phyloP scores from a whole-genome alignment of 2,329 filamentous ascomycete genomes.

The Elsinoe arachidis region DNA sequence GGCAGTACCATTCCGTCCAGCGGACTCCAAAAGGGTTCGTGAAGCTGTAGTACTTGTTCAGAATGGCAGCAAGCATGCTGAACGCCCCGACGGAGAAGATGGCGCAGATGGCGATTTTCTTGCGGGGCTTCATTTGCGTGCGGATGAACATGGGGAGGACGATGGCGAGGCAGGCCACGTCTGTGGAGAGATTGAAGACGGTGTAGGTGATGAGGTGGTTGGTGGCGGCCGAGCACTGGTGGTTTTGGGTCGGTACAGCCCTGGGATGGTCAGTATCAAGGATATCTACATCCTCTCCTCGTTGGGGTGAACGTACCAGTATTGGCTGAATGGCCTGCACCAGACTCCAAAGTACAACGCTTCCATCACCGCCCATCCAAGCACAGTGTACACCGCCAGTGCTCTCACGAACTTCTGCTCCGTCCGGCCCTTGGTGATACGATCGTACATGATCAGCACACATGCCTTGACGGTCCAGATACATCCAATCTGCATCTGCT shows the following conservation, averaged over 20 bases:
- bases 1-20: slow-evolving; percentile 54
- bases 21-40: slow-evolving; percentile 45
- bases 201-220: slow-evolving; percentile 32
- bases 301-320: slow-evolving; percentile 25
- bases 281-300: background rate
- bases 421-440: slow-evolving; percentile 28
- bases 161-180: slow-evolving; percentile 37
- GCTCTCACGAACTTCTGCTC: slow-evolving; percentile 30
- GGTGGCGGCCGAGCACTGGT: slow-evolving; percentile 34
- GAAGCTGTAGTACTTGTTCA: slow-evolving; percentile 57
- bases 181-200: slow-evolving; percentile 38
- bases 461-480: slow-evolving; percentile 34
- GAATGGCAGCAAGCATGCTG: slow-evolving; percentile 47
- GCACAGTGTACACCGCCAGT: slow-evolving; percentile 28
- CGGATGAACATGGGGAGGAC: slow-evolving; percentile 39
- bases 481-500: slow-evolving; percentile 30
- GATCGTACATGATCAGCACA: slow-evolving; percentile 31
- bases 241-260: slow-evolving; percentile 23
- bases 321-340: slow-evolving; percentile 32
- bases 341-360: slow-evolving; percentile 33
- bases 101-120: slow-evolving; percentile 46
- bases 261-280: slow-evolving; percentile 9
- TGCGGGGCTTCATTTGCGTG: slow-evolving; percentile 34
- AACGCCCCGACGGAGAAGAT: slow-evolving; percentile 51
- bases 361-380: slow-evolving; percentile 32